Percentiles rank a stretch among this genome's conserved stretches.
Conservation (phyloP, 2,329 filamentous ascomycete genomes). For the Fusarium buxicola region DNA sequence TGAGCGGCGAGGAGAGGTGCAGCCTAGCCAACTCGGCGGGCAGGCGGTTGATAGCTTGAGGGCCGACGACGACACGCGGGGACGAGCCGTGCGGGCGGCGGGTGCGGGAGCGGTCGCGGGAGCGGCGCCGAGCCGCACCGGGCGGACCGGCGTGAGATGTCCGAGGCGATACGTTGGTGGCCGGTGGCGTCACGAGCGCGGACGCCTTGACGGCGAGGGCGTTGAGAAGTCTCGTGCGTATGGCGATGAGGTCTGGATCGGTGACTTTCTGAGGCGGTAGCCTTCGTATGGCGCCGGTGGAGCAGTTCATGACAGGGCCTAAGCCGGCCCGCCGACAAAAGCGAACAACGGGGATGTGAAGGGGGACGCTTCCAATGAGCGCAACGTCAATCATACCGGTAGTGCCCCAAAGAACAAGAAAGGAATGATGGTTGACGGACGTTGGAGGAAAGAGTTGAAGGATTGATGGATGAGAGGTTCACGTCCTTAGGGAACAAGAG, state of each 20-base stretch:
- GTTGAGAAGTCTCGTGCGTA: conserved; percentile 21
- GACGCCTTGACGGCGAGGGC: conserved; percentile 32
- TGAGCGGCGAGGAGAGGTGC: conserved; percentile 49
- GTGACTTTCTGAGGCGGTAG: conserved; percentile 25
- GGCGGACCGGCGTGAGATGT: conserved; percentile 14
- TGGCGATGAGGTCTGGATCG: conserved; percentile 32
- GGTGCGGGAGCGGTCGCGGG: conserved; percentile 9
- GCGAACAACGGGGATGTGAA: neutral
- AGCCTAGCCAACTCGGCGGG: conserved; percentile 51
- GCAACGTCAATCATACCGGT: conserved; percentile 27
- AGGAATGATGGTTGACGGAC: neutral
- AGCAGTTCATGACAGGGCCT: conserved; percentile 30
- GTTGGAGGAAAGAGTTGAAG: neutral
- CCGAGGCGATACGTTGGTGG: conserved; percentile 32
- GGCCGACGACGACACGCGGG: conserved; percentile 52
- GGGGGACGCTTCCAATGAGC: neutral
- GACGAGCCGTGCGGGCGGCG: conserved; percentile 18
- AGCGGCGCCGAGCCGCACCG: conserved; percentile 4
- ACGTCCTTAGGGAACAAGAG: conserved; percentile 4
- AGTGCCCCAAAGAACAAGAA: conserved; percentile 19
- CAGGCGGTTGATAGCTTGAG: conserved; percentile 48
- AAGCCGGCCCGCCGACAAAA: conserved; percentile 15
- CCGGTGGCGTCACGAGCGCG: conserved; percentile 31
- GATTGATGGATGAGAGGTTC: conserved; percentile 21
- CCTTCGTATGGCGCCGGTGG: conserved; percentile 15